phyloP scores from a whole-genome alignment of 1,284 basidiomycete species.

The Somion occarium region DNA sequence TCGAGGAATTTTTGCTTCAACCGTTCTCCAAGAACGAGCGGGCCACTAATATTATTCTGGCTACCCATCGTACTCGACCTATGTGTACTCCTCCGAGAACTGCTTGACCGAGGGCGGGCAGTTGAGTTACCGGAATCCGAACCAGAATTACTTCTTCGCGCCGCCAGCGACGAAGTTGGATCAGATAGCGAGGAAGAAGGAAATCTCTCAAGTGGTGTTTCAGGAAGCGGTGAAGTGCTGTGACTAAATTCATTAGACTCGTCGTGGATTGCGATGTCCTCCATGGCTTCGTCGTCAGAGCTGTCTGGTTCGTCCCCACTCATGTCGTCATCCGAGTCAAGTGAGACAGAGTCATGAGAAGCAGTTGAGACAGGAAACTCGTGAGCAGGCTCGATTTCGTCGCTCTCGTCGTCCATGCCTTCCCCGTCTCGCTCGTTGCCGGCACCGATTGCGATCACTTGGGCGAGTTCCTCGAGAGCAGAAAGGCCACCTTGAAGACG shows the following conservation, averaged over 20 bases:
- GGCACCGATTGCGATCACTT: slow-evolving; percentile 64
- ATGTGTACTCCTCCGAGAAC: slow-evolving; percentile 50
- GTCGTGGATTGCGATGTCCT: slow-evolving; percentile 71
- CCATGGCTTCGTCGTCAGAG: slow-evolving; percentile 71
- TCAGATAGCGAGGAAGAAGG: slow-evolving; percentile 15
- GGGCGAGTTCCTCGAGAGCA: slow-evolving; percentile 78
- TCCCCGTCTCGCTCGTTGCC: slow-evolving; percentile 53
- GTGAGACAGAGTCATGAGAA: slow-evolving; percentile 41
- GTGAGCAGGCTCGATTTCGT: slow-evolving; percentile 61
- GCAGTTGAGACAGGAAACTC: slow-evolving; percentile 70
- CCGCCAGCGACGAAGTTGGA: slow-evolving; percentile 21
- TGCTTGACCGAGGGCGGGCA: slow-evolving; percentile 33
- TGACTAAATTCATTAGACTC: slow-evolving; percentile 28
- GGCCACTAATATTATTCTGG: slow-evolving; percentile 11
- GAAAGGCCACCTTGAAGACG: slow-evolving; percentile 78
- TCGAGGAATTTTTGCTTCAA: slow-evolving; percentile 77
- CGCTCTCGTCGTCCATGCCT: slow-evolving; percentile 49
- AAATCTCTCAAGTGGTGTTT: slow-evolving; percentile 20
- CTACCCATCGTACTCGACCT: slow-evolving; percentile 35
- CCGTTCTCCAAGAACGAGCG: slow-evolving; percentile 63
- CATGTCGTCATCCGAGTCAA: slow-evolving; percentile 77
- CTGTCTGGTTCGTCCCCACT: slow-evolving; percentile 62
- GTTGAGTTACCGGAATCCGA: slow-evolving; percentile 33
- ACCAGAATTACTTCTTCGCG: slow-evolving; percentile 21
- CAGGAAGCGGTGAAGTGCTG: slow-evolving; percentile 15